Evolutionary conservation across 2,329 filamentous ascomycete genomes (phyloP).

Genomic region (Colletotrichum aenigma): DNA sequence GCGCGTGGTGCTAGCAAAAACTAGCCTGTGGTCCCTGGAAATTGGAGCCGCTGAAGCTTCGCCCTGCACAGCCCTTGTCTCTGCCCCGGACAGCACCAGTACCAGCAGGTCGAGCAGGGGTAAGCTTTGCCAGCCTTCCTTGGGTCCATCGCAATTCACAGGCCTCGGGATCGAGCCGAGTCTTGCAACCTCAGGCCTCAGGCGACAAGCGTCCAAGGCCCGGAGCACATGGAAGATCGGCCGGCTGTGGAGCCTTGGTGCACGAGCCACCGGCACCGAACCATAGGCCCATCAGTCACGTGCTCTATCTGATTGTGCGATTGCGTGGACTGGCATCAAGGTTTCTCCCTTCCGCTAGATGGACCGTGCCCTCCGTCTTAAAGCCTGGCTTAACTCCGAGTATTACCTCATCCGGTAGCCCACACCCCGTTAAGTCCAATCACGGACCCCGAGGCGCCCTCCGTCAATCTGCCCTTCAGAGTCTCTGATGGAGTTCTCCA

Average conservation of each 20-base stretch:
- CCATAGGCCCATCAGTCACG: background rate
- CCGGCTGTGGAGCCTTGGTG: background rate
- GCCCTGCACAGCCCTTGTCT: slow-evolving; percentile 10
- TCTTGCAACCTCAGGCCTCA: background rate
- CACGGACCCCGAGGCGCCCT: background rate
- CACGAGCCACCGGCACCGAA: background rate
- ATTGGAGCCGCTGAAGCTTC: slow-evolving; percentile 2
- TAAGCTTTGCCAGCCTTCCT: background rate
- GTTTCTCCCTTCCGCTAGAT: background rate
- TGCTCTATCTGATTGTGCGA: background rate
- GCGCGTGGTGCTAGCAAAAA: background rate
- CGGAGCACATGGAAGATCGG: background rate
- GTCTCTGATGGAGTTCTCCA: background rate
- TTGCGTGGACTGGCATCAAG: background rate
- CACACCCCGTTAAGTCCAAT: background rate
- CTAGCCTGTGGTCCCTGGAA: background rate
- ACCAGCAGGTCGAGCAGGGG: background rate
- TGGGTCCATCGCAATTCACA: background rate
- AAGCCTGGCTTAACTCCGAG: background rate
- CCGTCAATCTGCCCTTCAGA: background rate
- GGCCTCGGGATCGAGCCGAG: background rate
- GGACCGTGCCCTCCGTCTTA: background rate
- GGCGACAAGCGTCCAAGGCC: background rate
- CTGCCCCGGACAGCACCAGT: background rate
- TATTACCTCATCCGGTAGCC: background rate